These are phyloP conservation scores for Lentinula detonsa DNA, from an alignment of 768 basidiomycete genomes.

Conservation along the genomic window DNA sequence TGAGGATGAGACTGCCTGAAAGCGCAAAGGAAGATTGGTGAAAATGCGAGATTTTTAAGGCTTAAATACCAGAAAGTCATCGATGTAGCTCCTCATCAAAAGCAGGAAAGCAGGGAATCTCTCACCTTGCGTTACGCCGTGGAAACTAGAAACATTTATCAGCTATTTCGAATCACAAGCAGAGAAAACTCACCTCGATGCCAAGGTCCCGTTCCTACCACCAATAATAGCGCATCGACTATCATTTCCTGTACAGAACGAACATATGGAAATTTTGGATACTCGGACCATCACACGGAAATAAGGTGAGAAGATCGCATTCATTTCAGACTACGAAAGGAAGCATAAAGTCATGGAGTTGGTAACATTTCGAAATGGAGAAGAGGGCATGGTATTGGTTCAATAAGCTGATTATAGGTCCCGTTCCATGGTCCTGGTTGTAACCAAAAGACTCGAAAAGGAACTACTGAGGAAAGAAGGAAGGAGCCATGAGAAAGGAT, in stretches of 20 bases:
- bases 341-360: conserved; percentile 1
- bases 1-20: neutral
- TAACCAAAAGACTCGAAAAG: neutral
- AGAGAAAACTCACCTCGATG: neutral
- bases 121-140: neutral
- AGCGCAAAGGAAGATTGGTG: neutral
- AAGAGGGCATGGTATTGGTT: no score
- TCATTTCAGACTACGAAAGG: neutral
- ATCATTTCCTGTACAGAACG: conserved; percentile 1
- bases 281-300: conserved; percentile 2
- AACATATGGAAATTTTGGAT: neutral
- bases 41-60: neutral
- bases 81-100: conserved; percentile 2
- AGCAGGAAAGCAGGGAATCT: neutral
- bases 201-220: neutral
- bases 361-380: neutral
- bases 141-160: neutral
- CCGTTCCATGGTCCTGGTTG: neutral
- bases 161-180: neutral
- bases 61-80: conserved; percentile 7
- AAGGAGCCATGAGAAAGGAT: conserved; percentile 1
- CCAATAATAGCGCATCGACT: neutral
- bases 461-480: neutral
- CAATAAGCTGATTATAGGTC: neutral
- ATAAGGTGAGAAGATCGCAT: neutral